Evolutionary conservation across 2,329 filamentous ascomycete species (phyloP), one percentile per base, ranked within the genome.

Genomic region (Verticillium klebahnii): DNA sequence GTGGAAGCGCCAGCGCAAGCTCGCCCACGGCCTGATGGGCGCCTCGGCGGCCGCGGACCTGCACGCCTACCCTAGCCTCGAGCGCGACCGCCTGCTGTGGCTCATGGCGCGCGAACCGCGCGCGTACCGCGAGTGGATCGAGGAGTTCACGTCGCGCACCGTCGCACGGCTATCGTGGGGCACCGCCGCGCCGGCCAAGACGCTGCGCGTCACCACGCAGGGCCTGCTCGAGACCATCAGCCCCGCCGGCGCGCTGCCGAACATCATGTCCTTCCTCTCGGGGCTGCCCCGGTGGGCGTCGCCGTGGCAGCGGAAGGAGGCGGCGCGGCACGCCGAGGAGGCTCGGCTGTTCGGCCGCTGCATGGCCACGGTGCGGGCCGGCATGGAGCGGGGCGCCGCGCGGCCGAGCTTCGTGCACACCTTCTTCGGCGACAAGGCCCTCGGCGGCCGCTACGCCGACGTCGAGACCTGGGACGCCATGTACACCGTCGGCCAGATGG

Each of bases 1-100:
- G 3, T 82, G 80, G 80, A 80, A 77, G 67, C 74, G 78, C n/a
- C 79, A 82, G 66, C 74, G 79, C 8, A 80, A 76, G 68, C 74
- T 80, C 25, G 76, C 75, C 62, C 74, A 77, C 59, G 74, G 78
- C 62, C 69, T 81, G 17, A 81, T 82, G 78, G n/a, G 17, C 45
- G 19, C 19, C 19, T 52, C 45, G n/a, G 45, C 45, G n/a, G 45
- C 45, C n/a, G 17, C 11, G 8, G 68, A 73, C 1, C 69, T 81
- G 5, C 76, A 80, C 66, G 67, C 69, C 14, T 82, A 81, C 62
- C 79, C 79, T 3, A 71, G 73, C 1, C 70, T 71, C 50, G 79
- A 82, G 69, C 74, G 79, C 52, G 79, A 84, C 60, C 75, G 77
- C 1, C 19, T 52, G 61, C 69, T 82, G 17, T 78, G 77, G 57